Evolutionary conservation across 306 rosid genomes (phyloP), one percentile per base, ranked within the genome.

Genomic region (Amphicarpaea edgeworthii): DNA sequence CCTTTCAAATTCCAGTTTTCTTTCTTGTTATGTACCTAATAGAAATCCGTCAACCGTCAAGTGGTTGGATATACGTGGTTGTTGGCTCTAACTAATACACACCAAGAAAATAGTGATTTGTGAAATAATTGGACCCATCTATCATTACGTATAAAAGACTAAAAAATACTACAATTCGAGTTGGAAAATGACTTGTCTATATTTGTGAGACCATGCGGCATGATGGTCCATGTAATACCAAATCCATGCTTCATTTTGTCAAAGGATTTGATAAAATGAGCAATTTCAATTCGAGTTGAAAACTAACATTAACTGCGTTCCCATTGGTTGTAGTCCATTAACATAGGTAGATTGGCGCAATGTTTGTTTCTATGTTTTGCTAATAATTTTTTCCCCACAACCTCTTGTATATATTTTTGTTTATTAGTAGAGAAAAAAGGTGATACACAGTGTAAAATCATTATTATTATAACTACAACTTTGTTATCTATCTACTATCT

Each of bases 241-340:
- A 20, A 54, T 53, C 28, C 59, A 20, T 9, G 14, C 28, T 79
- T 45, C 75, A 43, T 57, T 32, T 10, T 65, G 79, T 66, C 82
- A 66, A 59, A 26, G 24, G 21, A 49, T 72, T 82, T 26, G 51
- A 74, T 37, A 5, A 54, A 51, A n/a, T n/a, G n/a, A 63, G 67
- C 12, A 42, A 3, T 32, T 73, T 60, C 40, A 65, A 42, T 30
- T 64, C 15, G 24, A 40, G 72, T 50, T 73, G 38, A 72, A 60
- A 17, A 49, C n/a, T n/a, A n/a, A n/a, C 57, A 49, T 57, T 37
- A 62, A 69, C 51, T 68, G 14, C 32, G 20, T 50, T 57, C 65
- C 20, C 55, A 59, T 76, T 34, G 75, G 78, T 61, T 26, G 32
- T 61, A 60, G 30, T 63, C 68, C 20, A 21, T 73, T 67, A n/a